These are phyloP conservation scores for Lobosporangium transversale DNA, from an alignment of 192 early-diverging fungal genomes.

Conservation along the genomic window DNA sequence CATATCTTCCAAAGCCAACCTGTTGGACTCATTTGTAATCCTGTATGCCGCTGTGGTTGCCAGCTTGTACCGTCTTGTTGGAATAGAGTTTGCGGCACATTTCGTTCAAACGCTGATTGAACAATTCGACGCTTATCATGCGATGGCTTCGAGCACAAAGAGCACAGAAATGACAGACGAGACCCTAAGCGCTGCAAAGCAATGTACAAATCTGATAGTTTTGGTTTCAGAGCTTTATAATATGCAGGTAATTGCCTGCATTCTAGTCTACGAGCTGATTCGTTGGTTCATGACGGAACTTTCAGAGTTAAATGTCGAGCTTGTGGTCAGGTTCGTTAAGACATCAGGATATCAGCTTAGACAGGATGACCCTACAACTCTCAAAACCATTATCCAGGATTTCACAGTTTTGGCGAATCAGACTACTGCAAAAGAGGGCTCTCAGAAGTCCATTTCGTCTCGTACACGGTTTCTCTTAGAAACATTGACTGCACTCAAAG, in stretches of 20 bases:
- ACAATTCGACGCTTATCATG: conserved; percentile 71
- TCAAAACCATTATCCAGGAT: conserved; percentile 90
- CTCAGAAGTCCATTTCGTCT: conserved; percentile 50
- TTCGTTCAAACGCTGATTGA: conserved; percentile 81
- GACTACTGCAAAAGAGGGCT: conserved; percentile 51
- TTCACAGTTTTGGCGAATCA: conserved; percentile 57
- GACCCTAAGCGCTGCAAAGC: conserved; percentile 65
- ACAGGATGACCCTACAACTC: conserved; percentile 87
- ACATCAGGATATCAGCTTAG: conserved; percentile 86
- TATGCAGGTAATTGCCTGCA: conserved; percentile 86
- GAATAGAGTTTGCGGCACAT: conserved; percentile 86
- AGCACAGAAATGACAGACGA: conserved; percentile 54
- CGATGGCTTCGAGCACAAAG: conserved; percentile 53
- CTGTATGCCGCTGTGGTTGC: conserved; percentile 90
- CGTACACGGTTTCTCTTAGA: conserved; percentile 96
- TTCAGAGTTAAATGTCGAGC: conserved; percentile 87
- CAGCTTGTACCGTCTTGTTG: conserved; percentile 80
- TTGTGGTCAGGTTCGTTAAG: conserved; percentile 83
- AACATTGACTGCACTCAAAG: conserved; percentile 91
- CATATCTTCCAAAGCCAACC: conserved; percentile 83
- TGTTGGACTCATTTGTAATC: conserved; percentile 91
- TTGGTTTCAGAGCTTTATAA: conserved; percentile 89
- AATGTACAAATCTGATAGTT: conserved; percentile 83
- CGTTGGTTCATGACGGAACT: conserved; percentile 74
- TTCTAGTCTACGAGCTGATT: conserved; percentile 90